phyloP scores from a whole-genome alignment of 148 eudicot genomes.

The Dianthus caryophyllus region DNA sequence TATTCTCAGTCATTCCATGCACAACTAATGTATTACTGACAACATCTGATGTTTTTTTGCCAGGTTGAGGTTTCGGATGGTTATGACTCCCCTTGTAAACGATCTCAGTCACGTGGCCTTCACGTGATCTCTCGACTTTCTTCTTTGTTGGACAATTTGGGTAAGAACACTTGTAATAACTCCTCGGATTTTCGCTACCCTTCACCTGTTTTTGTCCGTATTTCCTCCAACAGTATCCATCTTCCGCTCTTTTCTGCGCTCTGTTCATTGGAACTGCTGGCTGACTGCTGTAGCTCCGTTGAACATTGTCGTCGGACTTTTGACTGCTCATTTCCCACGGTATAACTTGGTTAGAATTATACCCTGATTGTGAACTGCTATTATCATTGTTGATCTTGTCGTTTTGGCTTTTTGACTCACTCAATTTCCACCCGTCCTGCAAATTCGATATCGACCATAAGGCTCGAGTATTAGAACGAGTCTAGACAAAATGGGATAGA shows the following conservation, averaged over 20 bases:
- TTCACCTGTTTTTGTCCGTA: slow-evolving; percentile 83
- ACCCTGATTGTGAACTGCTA: slow-evolving; percentile 8
- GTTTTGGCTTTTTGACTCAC: slow-evolving; percentile 34
- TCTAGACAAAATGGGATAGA: neutral
- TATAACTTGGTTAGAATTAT: slow-evolving; percentile 9
- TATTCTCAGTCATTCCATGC: slow-evolving; percentile 27
- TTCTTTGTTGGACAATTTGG: slow-evolving; percentile 75
- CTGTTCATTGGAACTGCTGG: slow-evolving; percentile 41
- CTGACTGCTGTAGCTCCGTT: slow-evolving; percentile 21
- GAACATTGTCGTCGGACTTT: slow-evolving; percentile 16
- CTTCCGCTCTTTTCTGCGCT: slow-evolving; percentile 59
- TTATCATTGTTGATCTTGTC: slow-evolving; percentile 25
- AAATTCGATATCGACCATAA: slow-evolving; percentile 16
- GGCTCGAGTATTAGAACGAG: slow-evolving; percentile 23
- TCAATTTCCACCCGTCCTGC: slow-evolving; percentile 38
- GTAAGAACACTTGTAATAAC: slow-evolving; percentile 78
- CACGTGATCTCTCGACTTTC: slow-evolving; percentile 58
- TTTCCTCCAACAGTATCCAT: slow-evolving; percentile 74
- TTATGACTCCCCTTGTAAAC: slow-evolving; percentile 79
- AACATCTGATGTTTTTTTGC: slow-evolving; percentile 34
- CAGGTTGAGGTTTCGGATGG: slow-evolving; percentile 72
- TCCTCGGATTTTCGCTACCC: slow-evolving; percentile 75
- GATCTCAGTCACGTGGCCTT: slow-evolving; percentile 68
- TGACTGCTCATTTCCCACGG: slow-evolving; percentile 21
- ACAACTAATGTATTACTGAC: slow-evolving; percentile 10